Evolutionary conservation across 2,329 filamentous ascomycete species (phyloP), one percentile per base, ranked within the genome.

Genomic region (Aspergillus chevalieri): DNA sequence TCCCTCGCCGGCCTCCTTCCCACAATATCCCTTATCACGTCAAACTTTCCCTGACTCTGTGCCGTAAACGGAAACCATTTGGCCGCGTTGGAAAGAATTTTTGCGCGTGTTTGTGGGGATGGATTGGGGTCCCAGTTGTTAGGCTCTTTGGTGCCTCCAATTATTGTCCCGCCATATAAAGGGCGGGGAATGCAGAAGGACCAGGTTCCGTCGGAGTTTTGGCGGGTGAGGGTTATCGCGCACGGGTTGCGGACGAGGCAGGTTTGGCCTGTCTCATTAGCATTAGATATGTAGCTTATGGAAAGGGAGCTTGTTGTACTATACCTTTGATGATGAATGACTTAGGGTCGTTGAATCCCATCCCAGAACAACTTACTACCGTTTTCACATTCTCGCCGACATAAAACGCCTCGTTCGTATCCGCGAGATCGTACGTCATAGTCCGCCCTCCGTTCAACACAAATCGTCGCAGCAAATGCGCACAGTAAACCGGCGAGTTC

Each of bases 91-190:
- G 56, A 52, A 4, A 85, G 71, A 12, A 86, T 63, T 24, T 57
- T 61, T 34, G 69, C 63, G 15, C 81, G 66, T 0, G 77, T 75
- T 43, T 75, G 74, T 1, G 55, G 50, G 0, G 73, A 78, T 1
- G 81, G 76, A 15, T 72, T 66, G 0, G 73, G 62, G 43, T 78
- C 71, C 78, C 78, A 83, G 61, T 84, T 71, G 48, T 78, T 67
- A 1, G 75, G 73, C 59, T 85, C 78, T 62, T 84, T 85, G 8
- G 82, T 86, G 0, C 83, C 83, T 4, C 83, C 84, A 17, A 86
- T 78, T 36, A 86, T 72, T 0, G 83, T 86, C 2, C 83, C 83
- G 3, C 83, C 83, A 30, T 79, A 72, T 22, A 82, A 78, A 7
- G 76, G 78, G 2, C 84, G 75, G 1, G 83, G 82, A 5, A 86